Percentiles rank a stretch among this genome's conserved stretches.
Evolutionary conservation across 345 rosid species (phyloP).

Genomic region (Eucalyptus sp.): DNA sequence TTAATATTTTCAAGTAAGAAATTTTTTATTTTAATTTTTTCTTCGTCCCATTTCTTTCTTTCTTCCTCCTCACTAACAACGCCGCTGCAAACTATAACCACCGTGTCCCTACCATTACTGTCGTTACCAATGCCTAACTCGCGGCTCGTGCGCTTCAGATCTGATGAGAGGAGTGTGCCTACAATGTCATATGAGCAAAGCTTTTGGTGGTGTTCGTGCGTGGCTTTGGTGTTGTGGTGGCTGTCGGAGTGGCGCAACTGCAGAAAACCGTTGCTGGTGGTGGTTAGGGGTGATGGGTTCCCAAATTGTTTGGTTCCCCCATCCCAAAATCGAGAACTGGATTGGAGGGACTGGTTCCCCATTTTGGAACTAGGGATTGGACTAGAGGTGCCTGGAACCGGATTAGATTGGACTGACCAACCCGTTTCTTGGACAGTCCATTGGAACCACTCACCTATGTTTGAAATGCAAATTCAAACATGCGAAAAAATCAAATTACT

Average conservation of each 20-base stretch:
- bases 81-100: not conserved
- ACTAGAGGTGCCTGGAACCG: not conserved
- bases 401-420: rapidly evolving
- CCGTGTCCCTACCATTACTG: rapidly evolving
- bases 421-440: rapidly evolving
- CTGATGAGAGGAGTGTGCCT: not conserved
- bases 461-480: too few species aligned
- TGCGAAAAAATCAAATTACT: not conserved
- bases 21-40: rapidly evolving
- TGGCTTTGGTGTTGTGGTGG: not conserved
- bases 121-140: not conserved
- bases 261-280: not conserved
- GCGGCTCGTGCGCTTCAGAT: not conserved
- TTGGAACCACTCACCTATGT: not conserved
- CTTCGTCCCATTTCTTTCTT: not conserved
- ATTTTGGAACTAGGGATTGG: not conserved
- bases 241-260: not conserved
- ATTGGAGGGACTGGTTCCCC: not conserved
- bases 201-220: not conserved
- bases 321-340: too few species aligned
- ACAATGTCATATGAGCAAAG: not conserved
- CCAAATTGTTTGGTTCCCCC: too few species aligned
- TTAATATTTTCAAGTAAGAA: not conserved
- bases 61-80: not conserved
- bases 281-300: not conserved